Conservation (phyloP, 371 early-diverging fungal species). For the Mortierella sp. region DNA sequence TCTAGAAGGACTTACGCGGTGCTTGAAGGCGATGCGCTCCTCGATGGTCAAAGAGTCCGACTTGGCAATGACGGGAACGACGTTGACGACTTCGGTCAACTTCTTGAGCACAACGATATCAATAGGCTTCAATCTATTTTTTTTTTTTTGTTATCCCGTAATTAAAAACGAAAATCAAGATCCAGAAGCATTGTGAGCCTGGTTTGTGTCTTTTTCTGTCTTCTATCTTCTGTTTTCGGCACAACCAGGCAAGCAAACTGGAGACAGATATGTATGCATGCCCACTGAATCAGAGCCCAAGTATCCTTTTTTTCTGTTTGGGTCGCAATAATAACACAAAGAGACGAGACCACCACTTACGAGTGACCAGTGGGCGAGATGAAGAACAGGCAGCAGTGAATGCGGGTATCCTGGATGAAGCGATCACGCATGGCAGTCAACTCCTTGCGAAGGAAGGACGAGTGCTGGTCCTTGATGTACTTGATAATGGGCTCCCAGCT, state of each 20-base stretch:
- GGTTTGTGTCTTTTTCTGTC: not conserved
- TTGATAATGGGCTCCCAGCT: constrained; percentile 92
- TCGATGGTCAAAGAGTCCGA: constrained; percentile 87
- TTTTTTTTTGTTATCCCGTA: not conserved
- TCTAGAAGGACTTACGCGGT: constrained; percentile 65
- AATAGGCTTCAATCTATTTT: constrained; percentile 77
- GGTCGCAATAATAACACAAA: not conserved
- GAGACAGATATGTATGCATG: constrained; percentile 21
- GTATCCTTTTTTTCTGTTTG: not conserved
- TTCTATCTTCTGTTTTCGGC: not conserved
- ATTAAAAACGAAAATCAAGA: constrained; percentile 25
- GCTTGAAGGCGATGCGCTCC: constrained; percentile 81
- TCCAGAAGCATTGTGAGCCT: constrained; percentile 22
- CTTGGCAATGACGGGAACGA: constrained; percentile 91
- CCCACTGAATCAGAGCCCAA: constrained; percentile 1
- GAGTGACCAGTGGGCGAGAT: constrained; percentile 83
- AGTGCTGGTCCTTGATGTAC: constrained; percentile 94
- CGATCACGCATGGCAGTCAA: constrained; percentile 88
- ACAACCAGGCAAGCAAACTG: not conserved
- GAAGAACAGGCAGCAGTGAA: constrained; percentile 87
- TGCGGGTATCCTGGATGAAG: constrained; percentile 86
- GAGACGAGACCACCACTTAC: constrained; percentile 56
- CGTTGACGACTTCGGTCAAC: constrained; percentile 80
- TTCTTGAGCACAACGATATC: constrained; percentile 83
- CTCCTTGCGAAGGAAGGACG: constrained; percentile 89